Base-by-base conservation (phyloP, 2,329 filamentous ascomycete genomes). In the Dothideomycetes sp. region DNA sequence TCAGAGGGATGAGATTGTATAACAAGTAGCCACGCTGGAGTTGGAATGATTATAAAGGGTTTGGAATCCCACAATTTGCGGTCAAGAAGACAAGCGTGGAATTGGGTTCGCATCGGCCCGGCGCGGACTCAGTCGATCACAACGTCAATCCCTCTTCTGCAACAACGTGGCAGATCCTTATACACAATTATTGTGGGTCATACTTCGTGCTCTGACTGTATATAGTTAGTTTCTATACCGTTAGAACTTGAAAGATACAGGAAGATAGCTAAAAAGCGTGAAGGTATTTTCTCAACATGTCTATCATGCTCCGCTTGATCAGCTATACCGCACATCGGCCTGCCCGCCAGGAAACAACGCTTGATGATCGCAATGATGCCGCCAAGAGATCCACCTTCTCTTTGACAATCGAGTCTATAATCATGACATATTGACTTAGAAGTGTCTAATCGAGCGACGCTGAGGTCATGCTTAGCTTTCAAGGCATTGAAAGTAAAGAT, bases 301-400 rank as follows among this genome's bases (percentile, higher is more conserved):
- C 19, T 5, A 12, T 16, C 15, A n/a, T n/a, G n/a, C n/a, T n/a
- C n/a, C n/a, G n/a, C n/a, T n/a, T 9, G 19, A 15, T 1, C 12
- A 18, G 31, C 35, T 11, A 31, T 7, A 23, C n/a, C n/a, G 18
- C 27, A 24, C 24, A 24, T 24, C 25, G 11, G 24, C 6, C 15
- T 5, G 17, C 27, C 11, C 4, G 8, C 13, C 17, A 8, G 35
- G 35, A 3, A 39, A 31, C 5, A 31, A 23, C 25, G 35, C 23
- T 19, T 39, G 27, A 28, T 7, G 3, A 39, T 39, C 27, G 5
- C 27, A 39, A 39, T 39, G 35, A 17, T 18, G 24, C 25, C 27
- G 27, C 35, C 31, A 12, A 8, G 13, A 16, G 18, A 9, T 3
- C 5, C 4, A n/a, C n/a, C 2, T 8, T 9, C 7, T 6, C 13